Conservation (phyloP, 257 asterid genomes). For the Solanum gandarillasii region DNA sequence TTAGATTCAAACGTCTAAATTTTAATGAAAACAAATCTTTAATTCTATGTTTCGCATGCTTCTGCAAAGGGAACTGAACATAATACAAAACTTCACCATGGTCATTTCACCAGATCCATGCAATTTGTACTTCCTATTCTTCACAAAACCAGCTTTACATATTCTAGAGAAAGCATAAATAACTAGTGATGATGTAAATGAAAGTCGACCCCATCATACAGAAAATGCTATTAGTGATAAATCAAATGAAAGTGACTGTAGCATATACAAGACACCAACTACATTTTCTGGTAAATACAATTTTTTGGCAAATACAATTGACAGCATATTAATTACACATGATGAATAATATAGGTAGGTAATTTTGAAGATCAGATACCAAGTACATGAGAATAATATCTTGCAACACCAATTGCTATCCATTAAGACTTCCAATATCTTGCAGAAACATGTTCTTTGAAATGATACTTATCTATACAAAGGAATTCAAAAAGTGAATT, state of each 20-base stretch:
- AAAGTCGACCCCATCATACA: neutral
- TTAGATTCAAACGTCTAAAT: neutral
- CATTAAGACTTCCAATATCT: neutral
- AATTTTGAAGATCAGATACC: neutral
- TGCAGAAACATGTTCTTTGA: neutral
- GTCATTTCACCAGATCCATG: neutral
- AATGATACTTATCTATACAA: neutral
- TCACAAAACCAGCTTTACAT: neutral
- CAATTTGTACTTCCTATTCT: neutral
- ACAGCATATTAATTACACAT: neutral
- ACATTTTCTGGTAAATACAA: neutral
- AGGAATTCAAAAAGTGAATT: neutral
- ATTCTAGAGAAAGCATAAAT: neutral
- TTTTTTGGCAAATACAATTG: neutral
- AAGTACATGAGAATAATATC: neutral
- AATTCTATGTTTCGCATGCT: neutral
- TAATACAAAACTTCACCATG: neutral
- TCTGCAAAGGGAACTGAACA: neutral
- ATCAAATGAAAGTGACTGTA: neutral
- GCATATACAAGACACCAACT: neutral
- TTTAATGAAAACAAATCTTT: neutral
- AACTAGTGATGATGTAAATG: neutral
- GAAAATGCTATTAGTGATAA: neutral
- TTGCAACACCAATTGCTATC: neutral
- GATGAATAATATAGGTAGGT: neutral